A percentile compares a stretch with the other conserved stretches of the same genome.
phyloP scores from a whole-genome alignment of 2,329 filamentous ascomycete species.

The Colletotrichum brevisporum region DNA sequence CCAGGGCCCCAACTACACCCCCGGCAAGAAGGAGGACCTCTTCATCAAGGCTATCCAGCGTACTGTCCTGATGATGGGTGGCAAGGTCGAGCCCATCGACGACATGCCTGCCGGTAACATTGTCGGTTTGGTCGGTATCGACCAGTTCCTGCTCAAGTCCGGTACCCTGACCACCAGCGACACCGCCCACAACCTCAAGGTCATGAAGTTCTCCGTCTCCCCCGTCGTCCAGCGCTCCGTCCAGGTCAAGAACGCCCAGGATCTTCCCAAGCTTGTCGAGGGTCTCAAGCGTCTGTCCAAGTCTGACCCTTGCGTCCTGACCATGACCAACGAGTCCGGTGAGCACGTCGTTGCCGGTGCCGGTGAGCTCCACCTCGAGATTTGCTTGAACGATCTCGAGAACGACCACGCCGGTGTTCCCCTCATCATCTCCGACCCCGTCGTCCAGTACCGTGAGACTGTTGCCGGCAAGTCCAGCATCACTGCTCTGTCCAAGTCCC shows the following conservation, averaged over 20 bases:
- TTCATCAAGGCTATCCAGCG: constrained; percentile 99
- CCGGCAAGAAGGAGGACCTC: constrained; percentile 98
- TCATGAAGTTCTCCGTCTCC: constrained; percentile 99
- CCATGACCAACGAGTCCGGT: constrained; percentile 89
- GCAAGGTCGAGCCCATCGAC: constrained; percentile 98
- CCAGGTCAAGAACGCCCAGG: constrained; percentile 99
- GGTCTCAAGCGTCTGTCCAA: constrained; percentile 99
- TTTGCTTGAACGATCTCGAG: constrained; percentile 99
- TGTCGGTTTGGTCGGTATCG: constrained; percentile 98
- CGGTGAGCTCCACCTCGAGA: constrained; percentile 99
- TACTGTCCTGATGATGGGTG: constrained; percentile 99
- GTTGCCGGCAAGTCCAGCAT: constrained; percentile 89
- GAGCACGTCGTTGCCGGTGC: constrained; percentile 99
- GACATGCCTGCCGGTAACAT: constrained; percentile 99
- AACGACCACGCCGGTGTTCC: constrained; percentile 99
- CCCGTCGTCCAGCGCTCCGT: constrained; percentile 99
- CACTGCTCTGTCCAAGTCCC: constrained; percentile 97
- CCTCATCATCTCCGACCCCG: constrained; percentile 96
- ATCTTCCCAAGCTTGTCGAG: constrained; percentile 99
- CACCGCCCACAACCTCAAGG: constrained; percentile 99
- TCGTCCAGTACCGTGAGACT: constrained; percentile 99
- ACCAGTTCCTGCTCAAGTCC: constrained; percentile 99
- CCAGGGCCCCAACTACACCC: constrained; percentile 98
- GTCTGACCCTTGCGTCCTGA: constrained; percentile 98
- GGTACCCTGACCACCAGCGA: constrained; percentile 98